Conservation (phyloP, 2,329 filamentous ascomycete species). For the Lasiodiplodia sp. region DNA sequence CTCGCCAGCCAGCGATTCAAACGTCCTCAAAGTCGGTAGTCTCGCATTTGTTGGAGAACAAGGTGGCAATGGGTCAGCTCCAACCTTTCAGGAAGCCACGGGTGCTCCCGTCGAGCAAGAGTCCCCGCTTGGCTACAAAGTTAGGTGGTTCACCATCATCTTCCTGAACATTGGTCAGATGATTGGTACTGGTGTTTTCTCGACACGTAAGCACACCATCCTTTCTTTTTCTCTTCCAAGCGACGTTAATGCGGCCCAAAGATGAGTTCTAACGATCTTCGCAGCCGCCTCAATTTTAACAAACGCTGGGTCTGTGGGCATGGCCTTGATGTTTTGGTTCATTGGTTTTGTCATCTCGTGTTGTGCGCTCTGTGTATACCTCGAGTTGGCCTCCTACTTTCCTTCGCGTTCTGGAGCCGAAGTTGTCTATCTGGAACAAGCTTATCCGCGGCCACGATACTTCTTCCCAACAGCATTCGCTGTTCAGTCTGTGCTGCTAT, state of each 20-base stretch:
- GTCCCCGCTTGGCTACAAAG: conserved; percentile 67
- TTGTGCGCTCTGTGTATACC: conserved; percentile 64
- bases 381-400: conserved; percentile 71
- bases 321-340: conserved; percentile 69
- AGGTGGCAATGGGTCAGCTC: conserved; percentile 58
- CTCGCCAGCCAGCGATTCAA: conserved; percentile 14
- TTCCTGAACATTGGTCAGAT: conserved; percentile 69
- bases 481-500: conserved; percentile 65
- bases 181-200: conserved; percentile 70
- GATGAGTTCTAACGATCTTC: neutral
- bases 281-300: conserved; percentile 55
- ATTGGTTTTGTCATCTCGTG: conserved; percentile 67
- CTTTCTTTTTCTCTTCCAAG: neutral
- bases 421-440: conserved; percentile 73
- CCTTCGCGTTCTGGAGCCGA: conserved; percentile 71
- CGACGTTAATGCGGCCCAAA: neutral
- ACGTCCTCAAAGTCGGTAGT: conserved; percentile 45
- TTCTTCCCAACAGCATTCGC: conserved; percentile 61
- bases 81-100: conserved; percentile 66
- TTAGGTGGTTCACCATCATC: conserved; percentile 63
- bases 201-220: conserved; percentile 60
- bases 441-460: conserved; percentile 68
- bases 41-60: conserved; percentile 53
- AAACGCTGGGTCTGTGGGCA: conserved; percentile 67
- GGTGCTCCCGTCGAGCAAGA: conserved; percentile 67